Conservation (phyloP, 164 flowering plant species). For the Paratinospora sagittata region DNA sequence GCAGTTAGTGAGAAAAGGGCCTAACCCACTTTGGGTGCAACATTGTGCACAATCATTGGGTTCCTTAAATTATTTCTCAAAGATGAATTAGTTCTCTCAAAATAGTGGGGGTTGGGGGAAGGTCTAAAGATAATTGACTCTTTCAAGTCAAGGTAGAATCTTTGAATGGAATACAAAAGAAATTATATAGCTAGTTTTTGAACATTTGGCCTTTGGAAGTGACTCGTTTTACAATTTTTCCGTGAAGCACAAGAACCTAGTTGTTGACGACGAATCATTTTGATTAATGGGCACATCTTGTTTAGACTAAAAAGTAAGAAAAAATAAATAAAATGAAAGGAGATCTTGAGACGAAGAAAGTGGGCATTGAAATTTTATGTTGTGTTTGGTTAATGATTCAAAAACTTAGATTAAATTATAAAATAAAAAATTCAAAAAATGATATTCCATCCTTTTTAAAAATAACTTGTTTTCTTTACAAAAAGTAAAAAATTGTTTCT, state of each 20-base stretch:
- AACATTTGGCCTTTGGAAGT: not conserved
- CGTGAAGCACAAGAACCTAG: not conserved
- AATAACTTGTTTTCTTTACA: too few relatives aligned
- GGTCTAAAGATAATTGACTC: conserved; percentile 2
- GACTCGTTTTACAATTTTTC: not conserved
- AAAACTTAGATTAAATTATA: too few relatives aligned
- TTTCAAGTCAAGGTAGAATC: conserved; percentile 1
- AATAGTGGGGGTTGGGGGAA: not conserved
- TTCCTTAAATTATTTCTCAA: too few relatives aligned
- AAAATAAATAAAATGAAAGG: too few relatives aligned
- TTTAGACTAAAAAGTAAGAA: not conserved
- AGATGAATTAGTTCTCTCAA: not conserved
- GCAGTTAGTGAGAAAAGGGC: not conserved
- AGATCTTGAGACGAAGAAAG: too few relatives aligned
- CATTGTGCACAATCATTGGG: not conserved
- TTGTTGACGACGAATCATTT: conserved; percentile 11
- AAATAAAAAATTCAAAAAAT: too few relatives aligned
- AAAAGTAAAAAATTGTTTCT: too few relatives aligned
- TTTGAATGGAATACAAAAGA: conserved; percentile 1
- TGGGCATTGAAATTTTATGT: too few relatives aligned
- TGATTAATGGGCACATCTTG: not conserved
- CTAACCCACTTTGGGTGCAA: not conserved
- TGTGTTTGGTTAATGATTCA: too few relatives aligned
- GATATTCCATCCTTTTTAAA: too few relatives aligned
- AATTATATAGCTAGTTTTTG: conserved; percentile 7